A percentile compares a stretch with the other conserved stretches of the same genome.
These are phyloP conservation scores for Aegilops umbellulata DNA, from an alignment of 176 grass and related monocot genomes.

Conservation along the genomic window DNA sequence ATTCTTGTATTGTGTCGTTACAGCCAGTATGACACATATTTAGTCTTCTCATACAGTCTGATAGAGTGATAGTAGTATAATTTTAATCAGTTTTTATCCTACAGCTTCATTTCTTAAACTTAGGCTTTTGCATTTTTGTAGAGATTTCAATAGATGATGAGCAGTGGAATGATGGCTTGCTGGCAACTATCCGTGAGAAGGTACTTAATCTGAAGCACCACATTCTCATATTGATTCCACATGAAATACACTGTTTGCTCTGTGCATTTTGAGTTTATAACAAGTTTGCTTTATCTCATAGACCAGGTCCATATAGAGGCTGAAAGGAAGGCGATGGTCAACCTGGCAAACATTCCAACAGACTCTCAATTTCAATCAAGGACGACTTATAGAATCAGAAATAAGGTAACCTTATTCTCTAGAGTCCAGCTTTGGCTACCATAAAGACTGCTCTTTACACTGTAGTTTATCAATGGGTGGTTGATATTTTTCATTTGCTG, in stretches of 20 bases:
- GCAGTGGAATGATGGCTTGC: slow-evolving; percentile 91
- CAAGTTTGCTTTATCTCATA: slow-evolving; percentile 35
- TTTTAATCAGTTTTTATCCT: slow-evolving; percentile 21
- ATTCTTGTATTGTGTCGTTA: not conserved
- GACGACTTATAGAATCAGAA: slow-evolving; percentile 79
- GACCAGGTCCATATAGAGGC: slow-evolving; percentile 96
- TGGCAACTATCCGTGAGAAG: slow-evolving; percentile 95
- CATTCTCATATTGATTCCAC: not conserved
- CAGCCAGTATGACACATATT: slow-evolving; percentile 17
- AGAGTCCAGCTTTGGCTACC: not conserved
- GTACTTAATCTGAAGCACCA: slow-evolving; percentile 33
- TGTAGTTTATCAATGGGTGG: not conserved
- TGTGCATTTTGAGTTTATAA: slow-evolving; percentile 21
- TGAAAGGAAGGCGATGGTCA: slow-evolving; percentile 72
- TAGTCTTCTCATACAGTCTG: slow-evolving; percentile 6
- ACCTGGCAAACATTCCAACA: slow-evolving; percentile 51
- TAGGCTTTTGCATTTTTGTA: slow-evolving; percentile 37
- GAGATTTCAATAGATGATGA: slow-evolving; percentile 79
- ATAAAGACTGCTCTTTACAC: not conserved
- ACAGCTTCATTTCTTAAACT: not conserved
- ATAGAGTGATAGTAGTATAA: not conserved
- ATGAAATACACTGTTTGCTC: not conserved
- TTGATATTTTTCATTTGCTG: not conserved
- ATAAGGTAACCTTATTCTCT: slow-evolving; percentile 54
- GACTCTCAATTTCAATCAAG: slow-evolving; percentile 58